Evolutionary conservation across 768 basidiomycete genomes (phyloP).

Genomic region (Leccinum longicurvipes): DNA sequence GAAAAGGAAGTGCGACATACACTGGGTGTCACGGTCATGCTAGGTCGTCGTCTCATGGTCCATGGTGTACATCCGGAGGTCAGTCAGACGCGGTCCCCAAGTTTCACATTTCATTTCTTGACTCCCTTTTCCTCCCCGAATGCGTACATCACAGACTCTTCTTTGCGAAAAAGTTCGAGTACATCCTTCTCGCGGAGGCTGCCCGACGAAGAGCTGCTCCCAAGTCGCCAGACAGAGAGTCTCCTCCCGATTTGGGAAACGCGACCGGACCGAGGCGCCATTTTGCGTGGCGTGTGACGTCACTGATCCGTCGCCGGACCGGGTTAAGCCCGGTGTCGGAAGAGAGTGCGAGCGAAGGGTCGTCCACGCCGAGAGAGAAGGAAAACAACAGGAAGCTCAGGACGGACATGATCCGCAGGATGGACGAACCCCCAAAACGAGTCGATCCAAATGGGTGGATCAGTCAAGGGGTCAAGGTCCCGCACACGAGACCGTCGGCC

Average conservation of each 20-base stretch:
- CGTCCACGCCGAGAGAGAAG: constrained; percentile 17
- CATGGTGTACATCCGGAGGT: constrained; percentile 78
- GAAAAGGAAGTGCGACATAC: background rate
- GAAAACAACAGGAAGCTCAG: constrained; percentile 37
- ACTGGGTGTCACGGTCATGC: background rate
- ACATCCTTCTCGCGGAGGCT: constrained; percentile 48
- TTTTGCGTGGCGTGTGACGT: constrained; percentile 30
- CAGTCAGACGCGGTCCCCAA: background rate
- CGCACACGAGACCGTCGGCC: constrained; percentile 17
- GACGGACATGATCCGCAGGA: constrained; percentile 75
- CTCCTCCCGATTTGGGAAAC: constrained; percentile 21
- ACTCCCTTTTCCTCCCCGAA: no score
- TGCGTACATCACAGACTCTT: constrained; percentile 47
- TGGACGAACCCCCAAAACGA: constrained; percentile 64
- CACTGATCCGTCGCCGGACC: constrained; percentile 32
- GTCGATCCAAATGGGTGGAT: constrained; percentile 76
- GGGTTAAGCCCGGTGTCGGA: constrained; percentile 29
- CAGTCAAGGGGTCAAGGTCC: constrained; percentile 40
- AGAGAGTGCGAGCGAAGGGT: constrained; percentile 10
- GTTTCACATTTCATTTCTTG: background rate
- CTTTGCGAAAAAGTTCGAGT: constrained; percentile 65
- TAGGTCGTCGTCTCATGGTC: constrained; percentile 80
- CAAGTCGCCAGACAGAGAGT: constrained; percentile 17
- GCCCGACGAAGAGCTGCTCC: constrained; percentile 23
- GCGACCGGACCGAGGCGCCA: constrained; percentile 8